phyloP scores from a whole-genome alignment of 306 rosid genomes.

The Quercus cerris region DNA sequence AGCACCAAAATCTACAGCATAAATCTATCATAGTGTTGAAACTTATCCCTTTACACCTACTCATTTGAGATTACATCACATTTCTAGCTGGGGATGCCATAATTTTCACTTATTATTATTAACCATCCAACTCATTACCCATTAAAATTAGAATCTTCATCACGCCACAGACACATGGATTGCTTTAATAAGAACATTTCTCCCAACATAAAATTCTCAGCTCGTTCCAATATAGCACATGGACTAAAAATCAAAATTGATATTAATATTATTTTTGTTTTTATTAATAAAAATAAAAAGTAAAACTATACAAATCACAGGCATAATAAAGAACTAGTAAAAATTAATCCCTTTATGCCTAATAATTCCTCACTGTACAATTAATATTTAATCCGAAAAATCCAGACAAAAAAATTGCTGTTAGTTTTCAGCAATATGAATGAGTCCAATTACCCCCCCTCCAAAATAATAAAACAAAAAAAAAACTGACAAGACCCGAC shows the following conservation, averaged over 20 bases:
- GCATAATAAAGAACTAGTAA: neutral
- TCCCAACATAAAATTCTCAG: too few species aligned
- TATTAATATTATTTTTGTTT: too few species aligned
- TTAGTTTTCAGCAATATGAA: neutral
- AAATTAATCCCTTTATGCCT: neutral
- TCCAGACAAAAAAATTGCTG: constrained; percentile 26
- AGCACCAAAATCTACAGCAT: too few species aligned
- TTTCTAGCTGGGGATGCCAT: too few species aligned
- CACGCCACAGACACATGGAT: too few species aligned
- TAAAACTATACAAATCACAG: neutral
- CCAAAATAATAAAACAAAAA: neutral
- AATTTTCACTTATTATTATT: too few species aligned
- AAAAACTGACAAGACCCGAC: neutral
- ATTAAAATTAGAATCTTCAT: too few species aligned
- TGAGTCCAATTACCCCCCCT: neutral
- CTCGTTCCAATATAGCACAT: neutral
- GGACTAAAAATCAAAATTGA: neutral
- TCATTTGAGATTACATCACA: too few species aligned
- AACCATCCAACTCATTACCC: too few species aligned
- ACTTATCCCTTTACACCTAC: too few species aligned
- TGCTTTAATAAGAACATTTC: too few species aligned
- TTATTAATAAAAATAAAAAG: neutral
- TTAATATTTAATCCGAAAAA: neutral
- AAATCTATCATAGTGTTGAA: too few species aligned
- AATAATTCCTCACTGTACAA: constrained; percentile 28